These are phyloP conservation scores for Papilionanthe hybrid DNA, from an alignment of 116 monocot genomes.

Conservation along the genomic window DNA sequence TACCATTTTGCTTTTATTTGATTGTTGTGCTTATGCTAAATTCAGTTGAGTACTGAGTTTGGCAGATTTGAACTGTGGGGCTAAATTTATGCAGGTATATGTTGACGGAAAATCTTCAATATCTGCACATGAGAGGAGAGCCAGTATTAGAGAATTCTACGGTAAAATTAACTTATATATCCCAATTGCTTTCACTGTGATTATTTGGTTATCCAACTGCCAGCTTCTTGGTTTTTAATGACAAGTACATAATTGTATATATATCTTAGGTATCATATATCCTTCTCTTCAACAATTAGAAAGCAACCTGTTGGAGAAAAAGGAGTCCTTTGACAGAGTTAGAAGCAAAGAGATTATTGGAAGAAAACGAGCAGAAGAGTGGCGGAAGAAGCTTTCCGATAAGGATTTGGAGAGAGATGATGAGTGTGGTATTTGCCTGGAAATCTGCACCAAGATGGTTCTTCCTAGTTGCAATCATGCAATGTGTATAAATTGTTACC, in stretches of 20 bases:
- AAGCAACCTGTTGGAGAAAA: constrained; percentile 36
- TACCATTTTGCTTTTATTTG: neutral
- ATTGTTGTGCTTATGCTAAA: neutral
- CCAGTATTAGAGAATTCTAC: constrained; percentile 84
- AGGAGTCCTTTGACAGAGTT: constrained; percentile 26
- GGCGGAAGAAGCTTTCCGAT: constrained; percentile 35
- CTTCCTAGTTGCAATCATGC: constrained; percentile 89
- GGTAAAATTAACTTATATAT: constrained; percentile 26
- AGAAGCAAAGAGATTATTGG: constrained; percentile 31
- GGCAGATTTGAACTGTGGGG: neutral
- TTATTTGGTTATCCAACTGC: neutral
- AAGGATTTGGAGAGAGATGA: constrained; percentile 69
- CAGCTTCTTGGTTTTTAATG: neutral
- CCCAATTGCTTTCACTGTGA: neutral
- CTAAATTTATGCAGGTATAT: constrained; percentile 47
- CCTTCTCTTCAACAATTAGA: constrained; percentile 87
- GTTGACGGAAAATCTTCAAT: constrained; percentile 57
- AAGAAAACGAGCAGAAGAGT: constrained; percentile 33
- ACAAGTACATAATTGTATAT: neutral
- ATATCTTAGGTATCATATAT: constrained; percentile 68
- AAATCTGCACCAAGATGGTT: constrained; percentile 85
- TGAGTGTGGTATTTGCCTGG: constrained; percentile 96
- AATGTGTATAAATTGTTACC: constrained; percentile 93
- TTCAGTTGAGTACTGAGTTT: neutral
- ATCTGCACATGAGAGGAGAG: constrained; percentile 72